These are phyloP conservation scores for Wickerhamiella spandovensis DNA, from an alignment of 805 yeast genomes.

Conservation along the genomic window DNA sequence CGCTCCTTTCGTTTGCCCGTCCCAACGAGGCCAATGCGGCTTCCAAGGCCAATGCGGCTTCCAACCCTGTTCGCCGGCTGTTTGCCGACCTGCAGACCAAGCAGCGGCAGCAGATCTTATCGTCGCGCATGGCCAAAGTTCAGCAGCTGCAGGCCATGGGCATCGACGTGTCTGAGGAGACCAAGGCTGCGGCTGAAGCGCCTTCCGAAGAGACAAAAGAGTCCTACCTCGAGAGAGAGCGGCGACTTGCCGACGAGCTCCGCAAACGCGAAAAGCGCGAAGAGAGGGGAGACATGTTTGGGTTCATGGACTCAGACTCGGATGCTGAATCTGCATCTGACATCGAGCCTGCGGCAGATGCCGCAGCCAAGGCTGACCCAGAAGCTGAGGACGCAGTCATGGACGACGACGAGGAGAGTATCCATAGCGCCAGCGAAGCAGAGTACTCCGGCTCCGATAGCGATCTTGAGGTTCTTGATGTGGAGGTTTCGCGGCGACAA, in stretches of 20 bases:
- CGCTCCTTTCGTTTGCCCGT: slow-evolving; percentile 10
- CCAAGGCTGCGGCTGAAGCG: slow-evolving; percentile 2
- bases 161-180: slow-evolving; percentile 9
- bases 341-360: neutral
- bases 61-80: slow-evolving; percentile 5
- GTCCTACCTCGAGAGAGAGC: slow-evolving; percentile 12
- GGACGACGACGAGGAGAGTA: neutral
- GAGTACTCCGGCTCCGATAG: neutral
- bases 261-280: slow-evolving; percentile 1
- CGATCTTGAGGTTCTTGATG: neutral
- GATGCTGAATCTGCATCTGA: neutral
- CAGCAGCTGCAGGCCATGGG: slow-evolving; percentile 9
- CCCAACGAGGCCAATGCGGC: slow-evolving; percentile 1
- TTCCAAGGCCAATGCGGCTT: neutral
- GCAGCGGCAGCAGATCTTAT: slow-evolving; percentile 8
- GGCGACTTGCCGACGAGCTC: slow-evolving; percentile 8
- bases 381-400: neutral
- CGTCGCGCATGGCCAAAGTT: slow-evolving; percentile 2
- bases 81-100: slow-evolving; percentile 5
- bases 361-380: slow-evolving; percentile 1
- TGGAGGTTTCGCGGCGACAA: neutral
- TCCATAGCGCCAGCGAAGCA: neutral
- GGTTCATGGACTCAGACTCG: neutral
- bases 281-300: neutral
- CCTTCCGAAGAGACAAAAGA: slow-evolving; percentile 4